A percentile compares a stretch with the other conserved stretches of the same genome.
Evolutionary conservation across 768 basidiomycete genomes (phyloP).

Genomic region (Naganishia onofrii): DNA sequence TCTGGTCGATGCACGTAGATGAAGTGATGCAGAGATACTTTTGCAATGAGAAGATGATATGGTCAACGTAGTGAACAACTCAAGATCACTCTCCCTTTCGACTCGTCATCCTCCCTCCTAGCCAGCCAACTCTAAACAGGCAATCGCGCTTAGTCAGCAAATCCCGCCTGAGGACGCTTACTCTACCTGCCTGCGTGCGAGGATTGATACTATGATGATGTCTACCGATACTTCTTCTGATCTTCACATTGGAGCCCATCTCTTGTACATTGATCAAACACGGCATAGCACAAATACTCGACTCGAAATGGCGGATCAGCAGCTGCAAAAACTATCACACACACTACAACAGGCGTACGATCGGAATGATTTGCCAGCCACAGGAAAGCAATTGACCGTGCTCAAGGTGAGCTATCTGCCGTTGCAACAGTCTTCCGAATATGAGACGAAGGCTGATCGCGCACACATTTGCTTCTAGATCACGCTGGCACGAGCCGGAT

Average conservation of each 20-base stretch:
- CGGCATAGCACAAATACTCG: neutral
- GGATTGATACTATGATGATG: conserved; percentile 1
- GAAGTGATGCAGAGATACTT: neutral
- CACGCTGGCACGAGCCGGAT: conserved; percentile 70
- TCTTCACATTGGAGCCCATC: too few relatives aligned
- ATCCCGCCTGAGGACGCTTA: neutral
- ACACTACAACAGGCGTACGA: conserved; percentile 27
- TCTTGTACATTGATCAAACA: neutral
- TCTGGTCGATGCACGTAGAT: neutral
- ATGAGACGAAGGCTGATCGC: neutral
- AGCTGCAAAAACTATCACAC: conserved; percentile 1
- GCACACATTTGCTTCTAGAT: conserved; percentile 56
- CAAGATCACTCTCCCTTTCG: neutral
- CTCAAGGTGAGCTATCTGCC: conserved; percentile 19
- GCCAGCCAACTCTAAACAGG: neutral
- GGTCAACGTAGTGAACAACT: neutral
- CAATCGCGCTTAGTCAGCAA: conserved; percentile 7
- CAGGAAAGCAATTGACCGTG: conserved; percentile 29
- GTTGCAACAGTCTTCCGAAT: neutral
- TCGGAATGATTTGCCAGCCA: neutral
- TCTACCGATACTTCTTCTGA: too few relatives aligned
- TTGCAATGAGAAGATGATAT: neutral
- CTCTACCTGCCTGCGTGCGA: neutral
- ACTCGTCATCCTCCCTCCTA: conserved; percentile 14
- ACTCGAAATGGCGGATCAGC: conserved; percentile 22